Conservation (phyloP, 768 basidiomycete genomes). For the Pisolithus microcarpus region DNA sequence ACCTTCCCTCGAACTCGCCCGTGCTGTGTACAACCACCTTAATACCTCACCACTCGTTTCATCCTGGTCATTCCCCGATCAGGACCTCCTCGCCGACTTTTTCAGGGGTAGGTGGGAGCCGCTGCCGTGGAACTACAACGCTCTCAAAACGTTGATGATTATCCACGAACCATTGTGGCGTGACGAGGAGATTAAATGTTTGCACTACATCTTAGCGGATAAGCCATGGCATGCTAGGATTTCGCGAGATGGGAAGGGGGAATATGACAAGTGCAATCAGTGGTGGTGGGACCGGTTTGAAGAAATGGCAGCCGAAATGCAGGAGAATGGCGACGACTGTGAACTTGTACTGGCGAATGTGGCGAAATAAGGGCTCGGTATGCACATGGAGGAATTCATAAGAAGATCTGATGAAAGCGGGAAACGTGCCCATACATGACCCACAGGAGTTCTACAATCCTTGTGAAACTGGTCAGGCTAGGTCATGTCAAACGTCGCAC, state of each 20-base stretch:
- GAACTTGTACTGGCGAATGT: conserved; percentile 46
- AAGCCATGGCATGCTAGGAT: conserved; percentile 75
- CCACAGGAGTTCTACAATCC: too few species aligned
- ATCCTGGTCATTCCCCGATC: conserved; percentile 77
- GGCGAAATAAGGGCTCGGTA: conserved; percentile 13
- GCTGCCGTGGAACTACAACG: conserved; percentile 85
- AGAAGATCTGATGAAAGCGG: too few species aligned
- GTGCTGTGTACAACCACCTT: conserved; percentile 41
- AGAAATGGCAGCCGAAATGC: conserved; percentile 35
- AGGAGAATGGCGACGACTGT: conserved; percentile 36
- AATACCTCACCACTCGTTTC: conserved; percentile 43
- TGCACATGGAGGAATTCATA: too few species aligned
- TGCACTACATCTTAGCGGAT: conserved; percentile 82
- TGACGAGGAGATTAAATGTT: conserved; percentile 76
- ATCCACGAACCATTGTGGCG: conserved; percentile 75
- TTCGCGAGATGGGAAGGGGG: conserved; percentile 30
- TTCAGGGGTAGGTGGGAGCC: conserved; percentile 77
- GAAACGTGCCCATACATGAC: too few species aligned
- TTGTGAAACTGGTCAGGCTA: too few species aligned
- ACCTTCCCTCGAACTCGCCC: conserved; percentile 55
- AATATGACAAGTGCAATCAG: conserved; percentile 47
- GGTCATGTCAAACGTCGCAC: too few species aligned
- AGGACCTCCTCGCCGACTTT: conserved; percentile 78
- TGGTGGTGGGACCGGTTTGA: conserved; percentile 82
- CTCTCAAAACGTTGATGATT: conserved; percentile 75